phyloP scores from a whole-genome alignment of 768 basidiomycete species.

The Lentinula edodes region DNA sequence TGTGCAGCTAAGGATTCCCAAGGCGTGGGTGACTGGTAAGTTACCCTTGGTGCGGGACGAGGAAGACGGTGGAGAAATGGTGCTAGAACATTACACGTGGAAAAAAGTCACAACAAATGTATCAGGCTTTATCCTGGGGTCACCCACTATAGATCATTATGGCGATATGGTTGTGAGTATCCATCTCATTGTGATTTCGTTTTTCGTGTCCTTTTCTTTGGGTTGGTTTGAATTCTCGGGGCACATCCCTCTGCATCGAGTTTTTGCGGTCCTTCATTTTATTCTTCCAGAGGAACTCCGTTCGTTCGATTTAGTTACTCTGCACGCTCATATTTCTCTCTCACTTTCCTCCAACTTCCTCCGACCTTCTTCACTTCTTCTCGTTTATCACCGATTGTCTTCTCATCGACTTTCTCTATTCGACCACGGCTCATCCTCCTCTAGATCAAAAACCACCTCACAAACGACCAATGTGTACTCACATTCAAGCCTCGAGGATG shows the following conservation, averaged over 20 bases:
- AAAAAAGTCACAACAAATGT: slow-evolving; percentile 91
- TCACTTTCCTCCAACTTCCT: too few species aligned
- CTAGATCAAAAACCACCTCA: slow-evolving; percentile 85
- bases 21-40: slow-evolving; percentile 42
- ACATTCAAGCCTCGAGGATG: slow-evolving; percentile 97
- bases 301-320: too few species aligned
- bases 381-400: background rate
- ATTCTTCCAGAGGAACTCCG: too few species aligned
- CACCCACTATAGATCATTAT: slow-evolving; percentile 86
- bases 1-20: slow-evolving; percentile 72
- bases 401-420: background rate
- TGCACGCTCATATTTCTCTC: too few species aligned
- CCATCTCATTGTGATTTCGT: background rate
- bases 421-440: background rate
- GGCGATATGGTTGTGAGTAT: slow-evolving; percentile 85
- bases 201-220: background rate
- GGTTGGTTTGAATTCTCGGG: too few species aligned
- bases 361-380: background rate
- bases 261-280: too few species aligned
- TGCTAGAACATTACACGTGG: slow-evolving; percentile 91
- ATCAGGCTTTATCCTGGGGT: slow-evolving; percentile 90
- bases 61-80: slow-evolving; percentile 39
- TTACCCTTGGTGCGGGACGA: slow-evolving; percentile 16
- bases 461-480: slow-evolving; percentile 78
- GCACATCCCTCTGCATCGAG: too few species aligned